Evolutionary conservation across 371 early-diverging fungal genomes (phyloP), one percentile per base, ranked within the genome.

Genomic region (Rhizopus stolonifer): DNA sequence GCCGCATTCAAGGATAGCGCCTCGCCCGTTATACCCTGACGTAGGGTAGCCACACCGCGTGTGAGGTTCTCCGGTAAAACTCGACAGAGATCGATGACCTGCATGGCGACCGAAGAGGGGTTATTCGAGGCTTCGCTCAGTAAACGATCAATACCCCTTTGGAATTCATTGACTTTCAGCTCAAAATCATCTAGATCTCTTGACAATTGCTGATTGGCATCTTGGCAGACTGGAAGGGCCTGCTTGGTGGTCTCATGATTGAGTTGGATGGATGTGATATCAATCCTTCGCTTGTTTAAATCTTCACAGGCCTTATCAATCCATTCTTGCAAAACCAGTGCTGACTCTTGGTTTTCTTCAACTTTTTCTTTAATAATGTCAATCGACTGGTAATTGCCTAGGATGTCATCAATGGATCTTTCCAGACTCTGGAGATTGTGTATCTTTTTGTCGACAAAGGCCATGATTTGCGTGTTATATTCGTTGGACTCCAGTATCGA

Each of bases 391-490:
- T 54, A 63, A 1, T 52, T 43, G 2, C 21, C 24, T 10, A 63
- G 40, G 3, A 62, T 31, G 2, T 43, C 18, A 17, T n/a, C 11
- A 22, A 62, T 31, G 0, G 54, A 52, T n/a, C 49, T 39, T 4
- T 54, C 34, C 2, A 68, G 18, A 9, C 54, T 49, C 4, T 29
- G 23, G 21, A 71, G 13, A 1, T 46, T 48, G 22, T 49, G 47
- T 15, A 34, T 15, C 18, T 56, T 62, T 8, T 47, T 54, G 9
- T 58, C 47, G 4, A 65, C 38, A 3, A 67, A 46, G 2, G 26
- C 40, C 8, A 54, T 49, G 0, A 67, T 39, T 32, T 70, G 62
- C 0, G 22, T 17, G 17, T 60, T 55, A 34, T 66, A 61, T 5
- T 65, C 67, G 19, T 42, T 33, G 4, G 59, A 31, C 5, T 40